Conservation (phyloP, 495 filamentous ascomycete species). For the Immersiella caudata region DNA sequence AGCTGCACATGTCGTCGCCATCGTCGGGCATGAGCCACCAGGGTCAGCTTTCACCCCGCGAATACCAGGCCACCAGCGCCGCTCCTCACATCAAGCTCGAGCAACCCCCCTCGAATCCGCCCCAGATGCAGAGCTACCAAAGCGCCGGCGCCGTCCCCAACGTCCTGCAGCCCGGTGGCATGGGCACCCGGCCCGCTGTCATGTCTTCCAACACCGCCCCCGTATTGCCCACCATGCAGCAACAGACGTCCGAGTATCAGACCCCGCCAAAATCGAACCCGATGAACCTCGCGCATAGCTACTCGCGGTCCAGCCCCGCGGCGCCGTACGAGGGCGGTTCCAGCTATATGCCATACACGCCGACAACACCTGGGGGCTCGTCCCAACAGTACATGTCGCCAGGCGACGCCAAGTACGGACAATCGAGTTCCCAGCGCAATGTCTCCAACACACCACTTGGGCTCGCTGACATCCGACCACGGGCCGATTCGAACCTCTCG, state of each 20-base stretch:
- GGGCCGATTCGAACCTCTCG: slow-evolving; percentile 73
- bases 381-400: slow-evolving; percentile 67
- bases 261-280: slow-evolving; percentile 68
- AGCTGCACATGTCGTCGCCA: slow-evolving; percentile 76
- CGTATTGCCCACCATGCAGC: slow-evolving; percentile 70
- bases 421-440: slow-evolving; percentile 71
- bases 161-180: slow-evolving; percentile 65
- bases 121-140: slow-evolving; percentile 60
- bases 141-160: slow-evolving; percentile 62
- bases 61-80: slow-evolving; percentile 46
- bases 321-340: slow-evolving; percentile 58
- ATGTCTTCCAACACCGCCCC: slow-evolving; percentile 74
- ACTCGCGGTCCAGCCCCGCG: slow-evolving; percentile 84
- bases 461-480: slow-evolving; percentile 84
- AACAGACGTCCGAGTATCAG: slow-evolving; percentile 67
- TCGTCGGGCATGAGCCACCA: slow-evolving; percentile 56
- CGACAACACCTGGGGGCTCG: slow-evolving; percentile 63
- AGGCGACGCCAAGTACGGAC: slow-evolving; percentile 63
- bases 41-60: slow-evolving; percentile 52
- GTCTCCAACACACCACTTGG: slow-evolving; percentile 84
- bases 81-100: slow-evolving; percentile 53
- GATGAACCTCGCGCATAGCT: slow-evolving; percentile 62
- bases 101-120: slow-evolving; percentile 37
- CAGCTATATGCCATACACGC: slow-evolving; percentile 67
- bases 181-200: slow-evolving; percentile 60